phyloP scores from a whole-genome alignment of 768 basidiomycete species.

The Gymnopilus dilepis region DNA sequence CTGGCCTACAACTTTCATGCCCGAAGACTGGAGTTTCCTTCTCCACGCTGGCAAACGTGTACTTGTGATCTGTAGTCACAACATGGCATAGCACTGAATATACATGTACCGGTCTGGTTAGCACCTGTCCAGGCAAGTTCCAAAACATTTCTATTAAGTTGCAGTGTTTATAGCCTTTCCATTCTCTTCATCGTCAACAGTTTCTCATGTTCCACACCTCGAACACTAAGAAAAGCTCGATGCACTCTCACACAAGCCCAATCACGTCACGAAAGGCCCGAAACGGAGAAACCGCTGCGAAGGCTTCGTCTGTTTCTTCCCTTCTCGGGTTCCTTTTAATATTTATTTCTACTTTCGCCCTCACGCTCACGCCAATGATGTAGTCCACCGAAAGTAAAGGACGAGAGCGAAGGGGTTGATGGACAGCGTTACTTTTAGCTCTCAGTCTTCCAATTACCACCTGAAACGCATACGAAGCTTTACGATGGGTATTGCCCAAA shows the following conservation, averaged over 20 bases:
- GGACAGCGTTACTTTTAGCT: slow-evolving; percentile 15
- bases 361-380: slow-evolving; percentile 16
- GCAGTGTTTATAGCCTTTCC: not conserved
- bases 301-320: slow-evolving; percentile 5
- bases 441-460: slow-evolving; percentile 5
- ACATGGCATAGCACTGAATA: slow-evolving; percentile 1
- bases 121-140: slow-evolving; percentile 1
- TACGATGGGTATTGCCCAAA: slow-evolving; percentile 3
- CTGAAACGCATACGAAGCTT: slow-evolving; percentile 13
- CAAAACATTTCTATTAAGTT: slow-evolving; percentile 3
- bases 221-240: slow-evolving; percentile 1
- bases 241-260: slow-evolving; percentile 9
- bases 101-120: not conserved
- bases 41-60: not conserved
- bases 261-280: slow-evolving; percentile 14
- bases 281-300: slow-evolving; percentile 12
- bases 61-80: not conserved
- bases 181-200: not conserved
- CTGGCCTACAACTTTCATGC: not conserved
- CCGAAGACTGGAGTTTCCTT: not conserved
- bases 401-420: slow-evolving; percentile 10
- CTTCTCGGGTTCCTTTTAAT: slow-evolving; percentile 8
- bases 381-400: slow-evolving; percentile 3
- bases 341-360: slow-evolving; percentile 6
- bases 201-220: not conserved